These are phyloP conservation scores for Myxozyma monticola DNA, from an alignment of 805 yeast species.

Conservation along the genomic window DNA sequence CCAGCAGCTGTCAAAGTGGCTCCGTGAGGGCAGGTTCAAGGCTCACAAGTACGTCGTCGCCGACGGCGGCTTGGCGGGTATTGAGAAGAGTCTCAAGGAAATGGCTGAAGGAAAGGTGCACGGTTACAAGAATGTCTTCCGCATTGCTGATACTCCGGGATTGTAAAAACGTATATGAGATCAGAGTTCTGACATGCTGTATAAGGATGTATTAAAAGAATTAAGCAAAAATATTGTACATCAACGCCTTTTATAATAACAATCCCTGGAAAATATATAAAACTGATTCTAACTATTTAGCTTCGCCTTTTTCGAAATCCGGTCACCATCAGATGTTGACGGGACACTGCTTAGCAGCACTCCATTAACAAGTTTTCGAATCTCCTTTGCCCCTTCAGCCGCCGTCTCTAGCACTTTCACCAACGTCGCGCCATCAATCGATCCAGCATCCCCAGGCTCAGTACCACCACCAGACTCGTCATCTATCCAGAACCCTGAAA, in stretches of 20 bases:
- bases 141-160: constrained; percentile 21
- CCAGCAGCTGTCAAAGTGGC: constrained; percentile 24
- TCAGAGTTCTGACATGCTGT: neutral
- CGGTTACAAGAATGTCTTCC: constrained; percentile 17
- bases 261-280: too few species aligned
- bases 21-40: constrained; percentile 16
- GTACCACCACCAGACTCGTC: too few species aligned
- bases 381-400: constrained; percentile 33
- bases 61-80: constrained; percentile 23
- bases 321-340: too few species aligned
- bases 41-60: constrained; percentile 14
- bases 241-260: too few species aligned
- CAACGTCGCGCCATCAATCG: constrained; percentile 42
- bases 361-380: constrained; percentile 49
- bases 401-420: constrained; percentile 8
- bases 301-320: too few species aligned
- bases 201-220: too few species aligned
- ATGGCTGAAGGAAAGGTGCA: constrained; percentile 14
- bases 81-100: constrained; percentile 7
- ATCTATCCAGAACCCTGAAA: constrained; percentile 56
- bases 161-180: constrained; percentile 3
- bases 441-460: constrained; percentile 30
- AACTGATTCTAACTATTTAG: neutral
- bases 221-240: too few species aligned
- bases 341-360: constrained; percentile 41